phyloP scores from a whole-genome alignment of 2,329 filamentous ascomycete genomes.

The Colletotrichum sansevieriae region DNA sequence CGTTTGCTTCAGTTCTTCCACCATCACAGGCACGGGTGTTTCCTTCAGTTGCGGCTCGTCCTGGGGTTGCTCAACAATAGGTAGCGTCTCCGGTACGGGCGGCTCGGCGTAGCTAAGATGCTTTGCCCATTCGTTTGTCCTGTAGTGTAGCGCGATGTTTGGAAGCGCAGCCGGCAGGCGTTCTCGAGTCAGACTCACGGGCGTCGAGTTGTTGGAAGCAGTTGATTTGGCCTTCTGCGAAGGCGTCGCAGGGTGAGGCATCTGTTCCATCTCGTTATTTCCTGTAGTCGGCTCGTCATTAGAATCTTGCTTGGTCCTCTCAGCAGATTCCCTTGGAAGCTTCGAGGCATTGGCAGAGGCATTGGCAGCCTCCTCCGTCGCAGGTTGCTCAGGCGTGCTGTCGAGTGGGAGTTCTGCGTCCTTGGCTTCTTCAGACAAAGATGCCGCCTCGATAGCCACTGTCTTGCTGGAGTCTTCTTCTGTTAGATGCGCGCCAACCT shows the following conservation, averaged over 20 bases:
- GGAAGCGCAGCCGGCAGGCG: constrained; percentile 79
- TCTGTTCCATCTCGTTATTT: constrained; percentile 27
- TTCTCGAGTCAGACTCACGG: constrained; percentile 67
- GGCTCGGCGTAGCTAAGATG: constrained; percentile 83
- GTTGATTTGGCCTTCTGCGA: constrained; percentile 56
- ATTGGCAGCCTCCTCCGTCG: constrained; percentile 42
- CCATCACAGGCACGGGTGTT: constrained; percentile 70
- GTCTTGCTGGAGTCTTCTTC: constrained; percentile 40
- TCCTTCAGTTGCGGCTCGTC: constrained; percentile 56
- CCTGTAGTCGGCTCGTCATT: constrained; percentile 33
- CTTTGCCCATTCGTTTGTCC: constrained; percentile 97
- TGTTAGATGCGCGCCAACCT: constrained; percentile 56
- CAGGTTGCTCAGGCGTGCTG: constrained; percentile 43
- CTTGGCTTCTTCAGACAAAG: not conserved
- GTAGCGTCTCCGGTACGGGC: constrained; percentile 74
- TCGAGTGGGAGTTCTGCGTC: constrained; percentile 44
- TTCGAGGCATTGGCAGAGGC: constrained; percentile 34
- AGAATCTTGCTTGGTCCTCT: constrained; percentile 44
- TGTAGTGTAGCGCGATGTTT: constrained; percentile 82
- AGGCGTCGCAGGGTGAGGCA: constrained; percentile 39
- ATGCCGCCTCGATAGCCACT: not conserved
- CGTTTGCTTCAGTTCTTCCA: constrained; percentile 75
- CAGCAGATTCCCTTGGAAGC: constrained; percentile 42
- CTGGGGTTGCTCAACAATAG: constrained; percentile 58
- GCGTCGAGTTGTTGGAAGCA: constrained; percentile 57